Evolutionary conservation across 257 asterid species (phyloP).

Genomic region (Paraleonurus japonicus): DNA sequence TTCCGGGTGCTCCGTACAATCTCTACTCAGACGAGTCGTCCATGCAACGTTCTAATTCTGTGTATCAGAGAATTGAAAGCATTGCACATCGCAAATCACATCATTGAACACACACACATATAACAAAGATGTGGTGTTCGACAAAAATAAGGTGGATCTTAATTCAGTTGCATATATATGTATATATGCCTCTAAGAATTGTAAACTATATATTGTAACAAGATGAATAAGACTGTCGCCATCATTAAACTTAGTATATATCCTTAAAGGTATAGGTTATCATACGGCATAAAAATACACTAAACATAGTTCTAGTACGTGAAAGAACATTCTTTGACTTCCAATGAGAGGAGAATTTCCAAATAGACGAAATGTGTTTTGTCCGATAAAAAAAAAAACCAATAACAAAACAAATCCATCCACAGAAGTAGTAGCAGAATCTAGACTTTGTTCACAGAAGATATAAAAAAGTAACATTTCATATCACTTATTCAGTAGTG

Average conservation of each 20-base stretch:
- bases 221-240: conserved; percentile 26
- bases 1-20: conserved; percentile 37
- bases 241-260: too few relatives aligned
- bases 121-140: neutral
- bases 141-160: conserved; percentile 6
- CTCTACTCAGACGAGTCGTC: conserved; percentile 3
- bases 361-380: too few relatives aligned
- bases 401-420: neutral
- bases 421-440: neutral
- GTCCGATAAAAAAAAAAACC: too few relatives aligned
- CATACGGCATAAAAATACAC: neutral
- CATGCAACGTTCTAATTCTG: neutral
- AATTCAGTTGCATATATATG: neutral
- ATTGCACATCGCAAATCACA: conserved; percentile 22
- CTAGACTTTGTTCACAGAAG: neutral
- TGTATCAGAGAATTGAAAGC: conserved; percentile 21
- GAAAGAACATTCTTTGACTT: too few relatives aligned
- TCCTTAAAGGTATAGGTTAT: neutral
- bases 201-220: neutral
- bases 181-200: neutral
- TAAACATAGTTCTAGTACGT: too few relatives aligned
- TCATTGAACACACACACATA: neutral
- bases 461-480: conserved; percentile 18
- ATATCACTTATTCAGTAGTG: conserved; percentile 28
- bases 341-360: too few relatives aligned